Evolutionary conservation across 1,284 basidiomycete species (phyloP), one percentile per base, ranked within the genome.

Genomic region (Porodaedalea pini): DNA sequence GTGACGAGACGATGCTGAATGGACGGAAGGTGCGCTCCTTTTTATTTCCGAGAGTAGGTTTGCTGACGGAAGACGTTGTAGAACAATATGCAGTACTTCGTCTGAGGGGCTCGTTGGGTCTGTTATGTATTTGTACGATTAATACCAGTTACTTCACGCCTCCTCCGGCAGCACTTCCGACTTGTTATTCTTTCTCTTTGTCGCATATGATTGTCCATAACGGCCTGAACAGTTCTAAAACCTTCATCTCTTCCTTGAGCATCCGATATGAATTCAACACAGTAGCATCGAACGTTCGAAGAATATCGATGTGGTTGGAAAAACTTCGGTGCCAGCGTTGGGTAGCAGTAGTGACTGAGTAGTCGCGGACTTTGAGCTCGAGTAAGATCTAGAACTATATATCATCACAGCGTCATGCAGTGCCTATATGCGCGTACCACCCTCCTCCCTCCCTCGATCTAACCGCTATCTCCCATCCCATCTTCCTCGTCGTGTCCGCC

Each of bases 1-100:
- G 84, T 57, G 92, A 95, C 71, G 80, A 82, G 64, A 83, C 81
- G 11, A 79, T 83, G 80, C 69, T 66, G 61, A 79, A 79, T 68
- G 78, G 78, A 51, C 73, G 83, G 65, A 78, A 81, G 64, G 75
- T 47, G 31, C 27, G 15, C 8, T 83, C 75, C 87, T 88, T 66
- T 65, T 85, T 77, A 11, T 56, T 50, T 37, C 36, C 44, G 32
- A 49, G 11, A 43, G 45, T 51, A 11, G 47, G 29, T 25, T 40
- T 55, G 31, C 49, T 62, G 25, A 61, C 47, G 39, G 39, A 54
- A 57, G 15, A 54, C 11, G 29, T 57, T 57, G 39, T 61, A 82
- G 79, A 77, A 71, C 40, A 78, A 77, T 57, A 81, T 85, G 78
- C 80, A 80, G 21, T 85, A 85, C 69, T 85, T 85, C 70, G 82